phyloP scores from a whole-genome alignment of 768 basidiomycete genomes.

The Baorangia bicolor region DNA sequence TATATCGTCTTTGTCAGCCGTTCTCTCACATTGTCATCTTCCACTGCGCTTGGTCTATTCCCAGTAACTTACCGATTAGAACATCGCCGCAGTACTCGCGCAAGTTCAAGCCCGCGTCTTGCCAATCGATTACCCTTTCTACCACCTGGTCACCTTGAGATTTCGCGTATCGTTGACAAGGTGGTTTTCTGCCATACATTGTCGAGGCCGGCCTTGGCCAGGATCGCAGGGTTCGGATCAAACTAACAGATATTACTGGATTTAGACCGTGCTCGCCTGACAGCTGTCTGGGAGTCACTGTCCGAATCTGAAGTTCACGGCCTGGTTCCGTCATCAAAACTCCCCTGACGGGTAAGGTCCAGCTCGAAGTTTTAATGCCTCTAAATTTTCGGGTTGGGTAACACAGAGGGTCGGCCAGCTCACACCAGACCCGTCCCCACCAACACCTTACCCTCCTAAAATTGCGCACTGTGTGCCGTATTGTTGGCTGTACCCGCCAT shows the following conservation, averaged over 20 bases:
- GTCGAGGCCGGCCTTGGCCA: conserved; percentile 1
- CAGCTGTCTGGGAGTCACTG: neutral
- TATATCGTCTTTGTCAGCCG: conserved; percentile 3
- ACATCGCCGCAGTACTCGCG: conserved; percentile 8
- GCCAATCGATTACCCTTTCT: conserved; percentile 1
- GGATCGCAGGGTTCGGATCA: conserved; percentile 4
- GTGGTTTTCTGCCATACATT: neutral
- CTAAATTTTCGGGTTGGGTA: neutral
- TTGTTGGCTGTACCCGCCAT: neutral
- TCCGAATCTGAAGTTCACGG: neutral
- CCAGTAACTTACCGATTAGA: neutral
- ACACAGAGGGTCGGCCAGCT: neutral
- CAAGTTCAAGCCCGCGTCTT: neutral
- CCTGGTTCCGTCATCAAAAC: neutral
- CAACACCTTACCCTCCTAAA: neutral
- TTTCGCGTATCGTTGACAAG: neutral
- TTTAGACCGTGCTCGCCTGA: neutral
- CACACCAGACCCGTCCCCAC: neutral
- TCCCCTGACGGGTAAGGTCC: neutral
- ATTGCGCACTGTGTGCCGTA: neutral
- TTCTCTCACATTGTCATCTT: neutral
- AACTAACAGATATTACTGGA: neutral
- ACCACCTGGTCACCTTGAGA: neutral
- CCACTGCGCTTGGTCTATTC: neutral
- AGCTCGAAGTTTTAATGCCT: neutral